Evolutionary conservation across 1,284 basidiomycete genomes (phyloP), one percentile per base, ranked within the genome.

Genomic region (Puccinia coronata): DNA sequence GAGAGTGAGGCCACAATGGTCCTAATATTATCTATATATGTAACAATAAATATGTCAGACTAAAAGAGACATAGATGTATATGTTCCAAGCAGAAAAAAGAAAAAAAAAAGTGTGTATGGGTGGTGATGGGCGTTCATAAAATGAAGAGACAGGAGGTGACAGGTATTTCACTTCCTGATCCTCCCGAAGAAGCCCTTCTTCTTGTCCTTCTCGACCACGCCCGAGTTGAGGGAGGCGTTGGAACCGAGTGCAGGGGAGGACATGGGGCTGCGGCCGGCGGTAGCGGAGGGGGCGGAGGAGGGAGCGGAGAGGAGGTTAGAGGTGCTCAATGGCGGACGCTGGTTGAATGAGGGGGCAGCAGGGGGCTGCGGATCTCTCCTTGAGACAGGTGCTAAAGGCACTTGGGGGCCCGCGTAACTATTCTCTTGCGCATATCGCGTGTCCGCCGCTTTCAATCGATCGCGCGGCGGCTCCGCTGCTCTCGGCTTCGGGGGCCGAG

Each of bases 111-210:
- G 23, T n/a, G 18, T 31, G 16, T 59, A 5, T 5, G 5, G 9
- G 28, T 8, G 16, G n/a, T n/a, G n/a, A n/a, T n/a, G n/a, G n/a
- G n/a, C n/a, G n/a, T n/a, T 11, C 11, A 31, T 59, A 16, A 59
- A 59, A 59, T 9, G 25, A 34, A 59, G 57, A 59, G 34, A 1
- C 28, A 59, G 57, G 34, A 31, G 25, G 12, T 16, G 11, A 12
- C 25, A 31, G 28, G 9, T n/a, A 25, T 59, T 31, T 78, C 20
- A 78, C 65, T 78, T 78, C 75, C 65, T 78, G 55, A 61, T 78
- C 61, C 75, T 67, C 9, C 75, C 49, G 31, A 78, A 78, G 57
- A 78, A 78, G 25, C 75, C 63, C 34, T 78, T 78, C 43, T 78
- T 78, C 75, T 78, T 78, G 11, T 78, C 75, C 25, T 78, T 78